These are phyloP conservation scores for Russula earlei DNA, from an alignment of 768 basidiomycete species.

Conservation along the genomic window DNA sequence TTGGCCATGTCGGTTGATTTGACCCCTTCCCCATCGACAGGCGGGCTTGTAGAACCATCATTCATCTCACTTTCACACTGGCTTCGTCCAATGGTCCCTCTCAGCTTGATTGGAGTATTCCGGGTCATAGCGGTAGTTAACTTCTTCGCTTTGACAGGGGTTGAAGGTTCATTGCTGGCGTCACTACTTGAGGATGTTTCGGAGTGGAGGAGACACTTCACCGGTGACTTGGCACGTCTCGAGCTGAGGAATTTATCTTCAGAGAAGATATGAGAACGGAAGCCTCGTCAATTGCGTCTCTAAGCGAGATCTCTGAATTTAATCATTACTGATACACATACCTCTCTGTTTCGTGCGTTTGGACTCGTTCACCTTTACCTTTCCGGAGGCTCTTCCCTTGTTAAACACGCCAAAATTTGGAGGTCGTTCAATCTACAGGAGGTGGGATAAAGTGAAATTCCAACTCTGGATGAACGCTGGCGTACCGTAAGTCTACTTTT, in stretches of 20 bases:
- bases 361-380: conserved; percentile 25
- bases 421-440: conserved; percentile 36
- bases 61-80: neutral
- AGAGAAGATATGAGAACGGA: conserved; percentile 18
- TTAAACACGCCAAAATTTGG: conserved; percentile 48
- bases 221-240: neutral
- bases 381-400: conserved; percentile 54
- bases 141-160: neutral
- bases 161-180: neutral
- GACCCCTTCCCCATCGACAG: neutral
- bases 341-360: conserved; percentile 26
- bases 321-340: neutral
- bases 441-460: neutral
- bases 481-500: conserved; percentile 53
- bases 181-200: neutral
- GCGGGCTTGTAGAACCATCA: neutral
- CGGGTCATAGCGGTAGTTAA: neutral
- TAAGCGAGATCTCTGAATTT: neutral
- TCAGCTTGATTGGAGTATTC: conserved; percentile 1
- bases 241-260: conserved; percentile 22
- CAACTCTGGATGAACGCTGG: neutral
- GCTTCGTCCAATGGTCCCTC: neutral
- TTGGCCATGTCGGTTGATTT: neutral
- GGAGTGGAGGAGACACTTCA: neutral
- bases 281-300: conserved; percentile 5